Evolutionary conservation across 73 alveolate species (phyloP), one percentile per base, ranked within the genome.

Genomic region (Symbiodinium pilosum): DNA sequence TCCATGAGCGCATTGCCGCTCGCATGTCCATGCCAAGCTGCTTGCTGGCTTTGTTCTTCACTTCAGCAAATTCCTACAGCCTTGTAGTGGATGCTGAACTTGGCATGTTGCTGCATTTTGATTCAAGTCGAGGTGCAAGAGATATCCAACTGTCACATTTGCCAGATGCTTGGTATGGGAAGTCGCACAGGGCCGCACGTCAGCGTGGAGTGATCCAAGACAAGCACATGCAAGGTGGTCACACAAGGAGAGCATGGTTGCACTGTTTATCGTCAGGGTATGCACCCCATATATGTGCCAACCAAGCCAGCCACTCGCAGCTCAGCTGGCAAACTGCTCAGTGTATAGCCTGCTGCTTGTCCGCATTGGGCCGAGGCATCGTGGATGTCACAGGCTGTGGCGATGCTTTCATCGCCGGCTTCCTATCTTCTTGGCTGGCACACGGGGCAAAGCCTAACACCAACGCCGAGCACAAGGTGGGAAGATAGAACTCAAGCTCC

Each of bases 161-260:
- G 97, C n/a, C 41, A 32, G 43, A 69, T 54, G 84, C 97, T 43
- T 32, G 20, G 44, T 11, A 12, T 30, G 4, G 0, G 24, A 28
- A 34, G 43, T 34, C 85, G 59, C 14, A 47, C 21, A 47, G 59
- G 14, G 14, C 59, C 59, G 14, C 59, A 14, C 59, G 59, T 14
- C 14, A 14, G 21, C 6, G 59, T 47, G 6, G 59, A 47, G 6
- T 14, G 59, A 47, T 6, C 59, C 59, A 47, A 6, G 21, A 47
- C 59, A 47, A 6, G 59, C 21, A 47, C 14, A 9, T 47, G 59
- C 59, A n/a, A 91, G 97, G 97, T 91, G 43, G 40, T 91, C 52
- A 91, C 97, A 30, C 97, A 91, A 91, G 97, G 97, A 12, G 47
- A 85, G 28, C 97, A 91, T 41, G 97, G 97, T 59, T 91, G 97